Conservation (phyloP, 2,329 filamentous ascomycete genomes). For the Nigrospora sphaerica region DNA sequence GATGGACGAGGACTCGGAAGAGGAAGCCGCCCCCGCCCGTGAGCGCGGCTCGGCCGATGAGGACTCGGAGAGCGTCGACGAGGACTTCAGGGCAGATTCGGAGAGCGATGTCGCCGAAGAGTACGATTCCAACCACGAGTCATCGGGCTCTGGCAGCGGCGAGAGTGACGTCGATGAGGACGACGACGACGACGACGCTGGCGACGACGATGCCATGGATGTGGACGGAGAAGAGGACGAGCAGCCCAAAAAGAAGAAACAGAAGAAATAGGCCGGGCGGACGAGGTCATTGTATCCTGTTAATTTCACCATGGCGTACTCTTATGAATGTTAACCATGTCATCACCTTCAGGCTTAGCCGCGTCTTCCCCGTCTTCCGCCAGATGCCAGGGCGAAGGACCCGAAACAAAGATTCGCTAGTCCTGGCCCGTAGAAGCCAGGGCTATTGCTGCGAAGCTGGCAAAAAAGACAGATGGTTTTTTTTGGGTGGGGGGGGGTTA, state of each 20-base stretch:
- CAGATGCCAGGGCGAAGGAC: too few relatives aligned
- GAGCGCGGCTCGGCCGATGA: slow-evolving; percentile 92
- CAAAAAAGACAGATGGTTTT: too few relatives aligned
- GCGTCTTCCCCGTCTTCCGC: too few relatives aligned
- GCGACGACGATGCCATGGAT: slow-evolving; percentile 35
- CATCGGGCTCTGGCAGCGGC: slow-evolving; percentile 64
- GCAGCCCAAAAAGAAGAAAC: slow-evolving; percentile 27
- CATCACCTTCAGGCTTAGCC: too few relatives aligned
- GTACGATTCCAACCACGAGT: slow-evolving; percentile 87
- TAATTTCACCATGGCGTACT: too few relatives aligned
- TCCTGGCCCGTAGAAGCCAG: too few relatives aligned
- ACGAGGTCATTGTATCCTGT: too few relatives aligned
- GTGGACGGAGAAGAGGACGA: slow-evolving; percentile 29
- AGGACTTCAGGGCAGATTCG: slow-evolving; percentile 88
- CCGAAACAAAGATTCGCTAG: too few relatives aligned
- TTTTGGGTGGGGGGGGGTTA: too few relatives aligned
- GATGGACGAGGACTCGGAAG: slow-evolving; percentile 63
- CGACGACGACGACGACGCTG: slow-evolving; percentile 44
- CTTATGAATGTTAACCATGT: too few relatives aligned
- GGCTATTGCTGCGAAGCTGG: too few relatives aligned
- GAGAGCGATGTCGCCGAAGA: slow-evolving; percentile 97
- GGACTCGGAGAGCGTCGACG: slow-evolving; percentile 89
- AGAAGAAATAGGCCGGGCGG: not conserved
- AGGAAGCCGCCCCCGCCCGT: slow-evolving; percentile 62
- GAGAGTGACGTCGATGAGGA: slow-evolving; percentile 52